Evolutionary conservation across 2,329 filamentous ascomycete genomes (phyloP), one percentile per base, ranked within the genome.

Genomic region (Colletotrichum cuscutae): DNA sequence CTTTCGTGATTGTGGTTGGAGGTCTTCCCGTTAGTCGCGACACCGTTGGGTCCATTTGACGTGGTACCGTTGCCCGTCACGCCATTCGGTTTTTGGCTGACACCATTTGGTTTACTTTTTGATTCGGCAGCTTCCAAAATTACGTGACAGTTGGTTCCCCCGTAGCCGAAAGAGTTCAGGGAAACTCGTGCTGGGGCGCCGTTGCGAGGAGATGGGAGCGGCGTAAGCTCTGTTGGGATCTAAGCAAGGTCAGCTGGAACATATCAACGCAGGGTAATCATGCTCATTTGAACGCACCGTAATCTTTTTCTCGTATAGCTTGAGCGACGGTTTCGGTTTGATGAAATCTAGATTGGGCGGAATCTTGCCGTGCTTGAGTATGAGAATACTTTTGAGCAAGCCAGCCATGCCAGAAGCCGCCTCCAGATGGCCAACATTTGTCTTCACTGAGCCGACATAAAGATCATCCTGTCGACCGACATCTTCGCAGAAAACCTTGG

Each of bases 401-500:
- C 72, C 72, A 0, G 72, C 71, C 4, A 80, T 35, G 24, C 78
- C 79, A 12, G 32, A 32, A 6, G 9, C 61, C 1, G 30, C 52
- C 54, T 71, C 68, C 8, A 60, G 37, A 82, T 80, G 5, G 81
- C 86, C 46, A 75, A 76, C 8, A 75, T 64, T 72, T 6, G 59
- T 56, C 57, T 68, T 70, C 37, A 72, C 61, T 4, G 69, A 73
- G 7, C 73, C 73, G 7, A 75, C 26, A n/a, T 52, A 64, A 22
- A 75, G 24, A 5, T 59, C 46, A 11, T 65, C 22, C 24, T 24
- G 24, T 24, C 24, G 24, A 22, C 49, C 62, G 12, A 60, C 15
- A 3, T 81, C 81, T 19, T 77, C 68, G 7, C 82, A 80, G 42
- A 88, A 83, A 0, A 86, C 83, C 7, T 81, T 80, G 28, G 82